These are phyloP conservation scores for Ophiocordyceps camponoti-leonardi DNA, from an alignment of 2,329 filamentous ascomycete species.

Conservation along the genomic window DNA sequence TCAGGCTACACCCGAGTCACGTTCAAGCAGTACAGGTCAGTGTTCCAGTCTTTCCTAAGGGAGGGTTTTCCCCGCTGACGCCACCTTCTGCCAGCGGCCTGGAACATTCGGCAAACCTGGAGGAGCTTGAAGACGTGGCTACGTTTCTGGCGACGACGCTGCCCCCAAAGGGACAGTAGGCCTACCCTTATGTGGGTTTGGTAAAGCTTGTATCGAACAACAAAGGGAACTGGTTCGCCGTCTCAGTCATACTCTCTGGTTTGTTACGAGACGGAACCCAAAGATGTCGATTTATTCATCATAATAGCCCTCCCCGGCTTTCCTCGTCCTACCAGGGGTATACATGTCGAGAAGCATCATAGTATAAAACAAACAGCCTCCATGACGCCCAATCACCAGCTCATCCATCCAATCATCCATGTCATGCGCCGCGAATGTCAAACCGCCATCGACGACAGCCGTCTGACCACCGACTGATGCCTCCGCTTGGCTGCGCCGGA, in stretches of 20 bases:
- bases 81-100: slow-evolving; percentile 34
- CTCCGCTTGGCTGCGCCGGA: slow-evolving; percentile 30
- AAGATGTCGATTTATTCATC: no score
- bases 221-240: no score
- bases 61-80: background rate
- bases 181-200: no score
- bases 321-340: no score
- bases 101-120: slow-evolving; percentile 55
- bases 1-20: slow-evolving; percentile 52
- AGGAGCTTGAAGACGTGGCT: slow-evolving; percentile 74
- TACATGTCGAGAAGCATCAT: no score
- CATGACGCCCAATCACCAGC: no score
- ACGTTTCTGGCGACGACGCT: slow-evolving; percentile 29
- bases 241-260: no score
- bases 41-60: background rate
- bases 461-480: slow-evolving; percentile 16
- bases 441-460: slow-evolving; percentile 4
- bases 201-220: no score
- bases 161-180: slow-evolving; percentile 14
- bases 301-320: no score
- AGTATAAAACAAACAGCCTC: no score
- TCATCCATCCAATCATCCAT: no score
- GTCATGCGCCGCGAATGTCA: background rate
- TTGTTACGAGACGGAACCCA: no score
- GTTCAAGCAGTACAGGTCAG: slow-evolving; percentile 60